Evolutionary conservation across 345 rosid genomes (phyloP).

Genomic region (Passiflora organensis): DNA sequence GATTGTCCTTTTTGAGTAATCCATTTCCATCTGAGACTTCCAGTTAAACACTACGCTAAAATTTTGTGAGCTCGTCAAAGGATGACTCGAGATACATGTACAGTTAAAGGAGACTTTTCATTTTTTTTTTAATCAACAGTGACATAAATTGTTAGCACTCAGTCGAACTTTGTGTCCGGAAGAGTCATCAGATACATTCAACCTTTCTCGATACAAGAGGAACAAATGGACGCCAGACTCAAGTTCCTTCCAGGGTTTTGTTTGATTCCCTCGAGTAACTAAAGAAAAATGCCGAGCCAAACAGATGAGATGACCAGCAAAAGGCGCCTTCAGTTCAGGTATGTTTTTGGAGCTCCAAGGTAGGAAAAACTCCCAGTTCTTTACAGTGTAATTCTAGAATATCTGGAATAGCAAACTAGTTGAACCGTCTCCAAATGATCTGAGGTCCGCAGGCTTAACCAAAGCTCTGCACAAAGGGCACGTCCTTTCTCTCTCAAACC

Average conservation of each 20-base stretch:
- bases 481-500: constrained; percentile 99
- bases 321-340: not conserved
- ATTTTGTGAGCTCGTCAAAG: not conserved
- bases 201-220: constrained; percentile 4
- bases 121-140: not conserved
- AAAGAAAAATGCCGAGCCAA: constrained; percentile 7
- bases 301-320: not conserved
- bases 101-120: not conserved
- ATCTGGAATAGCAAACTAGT: constrained; percentile 94
- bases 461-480: constrained; percentile 96
- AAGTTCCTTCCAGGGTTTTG: not conserved
- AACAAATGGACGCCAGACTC: constrained; percentile 4
- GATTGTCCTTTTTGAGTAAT: too few species aligned
- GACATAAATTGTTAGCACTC: constrained; percentile 8
- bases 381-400: constrained; percentile 40
- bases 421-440: constrained; percentile 93
- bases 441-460: constrained; percentile 90
- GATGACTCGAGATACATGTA: not conserved
- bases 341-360: constrained; percentile 2
- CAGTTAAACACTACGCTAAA: too few species aligned
- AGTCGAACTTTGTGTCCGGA: constrained; percentile 1
- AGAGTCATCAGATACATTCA: constrained; percentile 10
- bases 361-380: constrained; percentile 9
- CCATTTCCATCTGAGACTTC: too few species aligned
- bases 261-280: constrained; percentile 2